Conservation (phyloP, 768 basidiomycete genomes). For the Russula brevipes region DNA sequence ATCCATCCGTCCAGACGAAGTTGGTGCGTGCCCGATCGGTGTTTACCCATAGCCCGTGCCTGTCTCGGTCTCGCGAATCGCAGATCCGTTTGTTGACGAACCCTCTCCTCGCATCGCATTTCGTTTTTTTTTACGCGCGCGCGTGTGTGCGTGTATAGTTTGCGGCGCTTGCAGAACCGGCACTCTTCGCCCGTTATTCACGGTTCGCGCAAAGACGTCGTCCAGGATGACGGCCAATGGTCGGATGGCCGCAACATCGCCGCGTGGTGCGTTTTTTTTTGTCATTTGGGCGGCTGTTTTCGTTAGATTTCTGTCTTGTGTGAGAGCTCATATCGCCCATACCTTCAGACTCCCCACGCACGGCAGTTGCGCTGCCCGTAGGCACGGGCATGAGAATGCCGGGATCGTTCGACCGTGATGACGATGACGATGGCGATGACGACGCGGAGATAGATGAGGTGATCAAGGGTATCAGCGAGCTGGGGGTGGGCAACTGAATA, state of each 20-base stretch:
- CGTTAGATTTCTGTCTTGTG: neutral
- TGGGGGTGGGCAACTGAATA: neutral
- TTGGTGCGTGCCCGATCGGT: slow-evolving; percentile 41
- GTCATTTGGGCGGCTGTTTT: neutral
- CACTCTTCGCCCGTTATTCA: slow-evolving; percentile 53
- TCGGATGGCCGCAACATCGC: slow-evolving; percentile 18
- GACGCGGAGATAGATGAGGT: slow-evolving; percentile 3
- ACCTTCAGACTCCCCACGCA: slow-evolving; percentile 7
- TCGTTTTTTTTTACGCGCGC: neutral
- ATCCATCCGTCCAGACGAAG: slow-evolving; percentile 62
- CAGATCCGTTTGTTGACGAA: neutral
- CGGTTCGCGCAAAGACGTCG: slow-evolving; percentile 18
- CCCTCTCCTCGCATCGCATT: neutral
- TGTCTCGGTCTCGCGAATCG: neutral
- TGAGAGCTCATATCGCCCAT: neutral
- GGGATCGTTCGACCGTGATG: slow-evolving; percentile 7
- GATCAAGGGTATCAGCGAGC: neutral
- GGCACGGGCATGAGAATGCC: slow-evolving; percentile 2
- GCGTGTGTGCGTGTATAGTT: slow-evolving; percentile 35
- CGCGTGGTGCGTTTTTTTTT: slow-evolving; percentile 17
- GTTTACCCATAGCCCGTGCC: neutral
- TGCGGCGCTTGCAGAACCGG: slow-evolving; percentile 65
- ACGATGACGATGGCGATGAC: neutral
- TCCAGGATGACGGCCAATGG: slow-evolving; percentile 13
- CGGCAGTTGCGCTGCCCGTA: neutral